phyloP scores from a whole-genome alignment of 495 filamentous ascomycete genomes.

The Penicillium verhagenii region DNA sequence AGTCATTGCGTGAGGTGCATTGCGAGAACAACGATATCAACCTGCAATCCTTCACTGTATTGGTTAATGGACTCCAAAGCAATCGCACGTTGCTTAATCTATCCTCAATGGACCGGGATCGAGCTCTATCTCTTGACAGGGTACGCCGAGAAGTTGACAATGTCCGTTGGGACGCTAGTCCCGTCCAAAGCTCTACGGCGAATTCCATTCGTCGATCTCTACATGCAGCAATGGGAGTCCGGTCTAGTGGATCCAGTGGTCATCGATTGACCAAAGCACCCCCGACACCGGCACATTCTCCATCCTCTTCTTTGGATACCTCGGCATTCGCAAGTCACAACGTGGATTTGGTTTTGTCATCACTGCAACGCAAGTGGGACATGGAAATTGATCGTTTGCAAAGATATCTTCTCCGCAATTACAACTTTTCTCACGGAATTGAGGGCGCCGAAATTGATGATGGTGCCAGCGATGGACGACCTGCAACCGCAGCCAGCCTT shows the following conservation, averaged over 20 bases:
- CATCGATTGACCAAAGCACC: conserved; percentile 40
- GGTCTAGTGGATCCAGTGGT: conserved; percentile 25
- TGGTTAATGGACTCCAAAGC: conserved; percentile 68
- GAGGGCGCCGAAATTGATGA: conserved; percentile 29
- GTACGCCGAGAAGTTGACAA: conserved; percentile 59
- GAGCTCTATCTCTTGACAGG: conserved; percentile 58
- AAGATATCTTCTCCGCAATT: conserved; percentile 62
- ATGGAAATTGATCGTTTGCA: conserved; percentile 54
- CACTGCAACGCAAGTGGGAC: conserved; percentile 63
- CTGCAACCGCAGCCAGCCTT: conserved; percentile 38
- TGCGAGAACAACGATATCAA: conserved; percentile 81
- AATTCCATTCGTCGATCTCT: conserved; percentile 48
- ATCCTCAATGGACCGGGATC: conserved; percentile 64
- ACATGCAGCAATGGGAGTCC: conserved; percentile 39
- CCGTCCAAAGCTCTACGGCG: conserved; percentile 31
- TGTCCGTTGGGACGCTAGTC: conserved; percentile 42
- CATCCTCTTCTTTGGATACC: conserved; percentile 23
- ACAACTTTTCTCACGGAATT: conserved; percentile 51
- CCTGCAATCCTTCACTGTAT: conserved; percentile 72
- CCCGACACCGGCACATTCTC: conserved; percentile 20
- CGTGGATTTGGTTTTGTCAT: conserved; percentile 50
- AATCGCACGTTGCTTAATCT: conserved; percentile 66
- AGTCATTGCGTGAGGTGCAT: conserved; percentile 62
- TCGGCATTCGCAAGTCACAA: conserved; percentile 46
- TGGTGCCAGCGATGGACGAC: conserved; percentile 36